These are phyloP conservation scores for Hypoxylon sp. DNA, from an alignment of 2,329 filamentous ascomycete genomes.

Conservation along the genomic window DNA sequence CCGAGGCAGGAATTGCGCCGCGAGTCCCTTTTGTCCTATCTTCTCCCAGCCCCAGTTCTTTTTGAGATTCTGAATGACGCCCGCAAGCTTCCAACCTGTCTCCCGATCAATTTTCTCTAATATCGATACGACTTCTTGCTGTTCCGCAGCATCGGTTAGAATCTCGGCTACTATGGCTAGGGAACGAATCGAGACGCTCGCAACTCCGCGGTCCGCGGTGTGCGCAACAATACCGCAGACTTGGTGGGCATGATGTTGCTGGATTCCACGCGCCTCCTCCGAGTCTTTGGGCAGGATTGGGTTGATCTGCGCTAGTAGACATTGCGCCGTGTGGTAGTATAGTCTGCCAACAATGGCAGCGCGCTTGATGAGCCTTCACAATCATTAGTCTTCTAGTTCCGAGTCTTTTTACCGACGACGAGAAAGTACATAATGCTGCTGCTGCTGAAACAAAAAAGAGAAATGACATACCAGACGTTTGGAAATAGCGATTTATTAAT, in stretches of 20 bases:
- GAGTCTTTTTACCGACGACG: neutral
- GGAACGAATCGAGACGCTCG: conserved; percentile 83
- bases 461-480: conserved; percentile 79
- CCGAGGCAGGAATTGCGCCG: conserved; percentile 48
- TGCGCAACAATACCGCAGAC: conserved; percentile 93
- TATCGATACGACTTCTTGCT: conserved; percentile 84
- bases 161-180: conserved; percentile 83
- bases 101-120: conserved; percentile 81
- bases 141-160: conserved; percentile 77
- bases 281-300: conserved; percentile 74
- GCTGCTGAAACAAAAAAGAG: neutral
- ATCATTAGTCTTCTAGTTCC: conserved; percentile 13
- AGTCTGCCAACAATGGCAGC: conserved; percentile 85
- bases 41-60: conserved; percentile 83
- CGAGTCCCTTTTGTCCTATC: conserved; percentile 47
- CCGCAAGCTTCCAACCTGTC: conserved; percentile 83
- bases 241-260: conserved; percentile 82
- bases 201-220: conserved; percentile 83
- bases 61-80: conserved; percentile 80
- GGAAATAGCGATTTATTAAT: conserved; percentile 80
- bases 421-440: neutral
- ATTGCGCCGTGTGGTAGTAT: conserved; percentile 90
- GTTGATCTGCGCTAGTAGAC: conserved; percentile 84
- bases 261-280: conserved; percentile 78
- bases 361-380: conserved; percentile 81